Evolutionary conservation across 768 basidiomycete genomes (phyloP).

Genomic region (Tremella mesenterica): DNA sequence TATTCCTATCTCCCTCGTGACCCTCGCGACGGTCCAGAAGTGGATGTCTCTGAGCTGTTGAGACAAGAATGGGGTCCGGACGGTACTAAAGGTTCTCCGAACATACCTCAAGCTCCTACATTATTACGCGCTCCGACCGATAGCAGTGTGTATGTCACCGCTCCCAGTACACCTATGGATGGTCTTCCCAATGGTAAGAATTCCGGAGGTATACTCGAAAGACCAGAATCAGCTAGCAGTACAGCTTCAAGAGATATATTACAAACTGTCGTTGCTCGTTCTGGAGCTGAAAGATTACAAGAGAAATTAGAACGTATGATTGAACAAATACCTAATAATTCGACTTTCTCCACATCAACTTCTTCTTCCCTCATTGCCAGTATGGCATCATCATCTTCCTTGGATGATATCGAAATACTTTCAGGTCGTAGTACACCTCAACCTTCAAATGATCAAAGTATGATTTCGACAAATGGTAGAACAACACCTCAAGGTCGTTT

Average conservation of each 20-base stretch:
- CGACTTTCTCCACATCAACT: background rate
- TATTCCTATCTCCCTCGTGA: slow-evolving; percentile 90
- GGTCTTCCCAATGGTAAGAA: slow-evolving; percentile 1
- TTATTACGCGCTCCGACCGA: slow-evolving; percentile 21
- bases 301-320: slow-evolving; percentile 46
- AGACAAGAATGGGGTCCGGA: slow-evolving; percentile 64
- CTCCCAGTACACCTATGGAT: slow-evolving; percentile 35
- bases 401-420: background rate
- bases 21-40: slow-evolving; percentile 59
- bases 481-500: slow-evolving; percentile 11
- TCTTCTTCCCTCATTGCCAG: background rate
- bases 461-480: too few species aligned
- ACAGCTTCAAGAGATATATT: slow-evolving; percentile 34
- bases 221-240: too few species aligned
- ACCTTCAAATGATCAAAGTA: too few species aligned
- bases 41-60: slow-evolving; percentile 86
- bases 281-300: slow-evolving; percentile 34
- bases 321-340: slow-evolving; percentile 40
- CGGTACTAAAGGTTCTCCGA: slow-evolving; percentile 6
- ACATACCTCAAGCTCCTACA: slow-evolving; percentile 12
- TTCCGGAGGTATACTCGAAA: too few species aligned
- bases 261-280: slow-evolving; percentile 34
- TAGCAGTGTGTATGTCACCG: slow-evolving; percentile 40
- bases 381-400: slow-evolving; percentile 1
- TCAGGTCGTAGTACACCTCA: background rate